Base-by-base conservation (phyloP, 495 filamentous ascomycete species). In the Annulohypoxylon maeteangense region DNA sequence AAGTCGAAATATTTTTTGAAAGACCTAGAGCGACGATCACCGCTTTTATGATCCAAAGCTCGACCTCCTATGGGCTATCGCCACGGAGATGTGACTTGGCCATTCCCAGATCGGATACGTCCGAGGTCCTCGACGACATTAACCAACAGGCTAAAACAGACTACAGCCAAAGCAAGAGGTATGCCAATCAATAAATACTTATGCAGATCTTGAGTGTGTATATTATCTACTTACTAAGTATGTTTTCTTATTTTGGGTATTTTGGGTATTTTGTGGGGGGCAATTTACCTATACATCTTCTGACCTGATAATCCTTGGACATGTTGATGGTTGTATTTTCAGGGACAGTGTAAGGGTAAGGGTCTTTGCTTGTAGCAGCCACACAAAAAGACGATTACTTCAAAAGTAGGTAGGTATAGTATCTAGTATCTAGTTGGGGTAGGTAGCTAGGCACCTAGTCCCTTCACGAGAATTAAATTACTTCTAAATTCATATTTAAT, bases 141-240 rank as follows among this genome's bases (percentile, higher is more conserved):
- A 69, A 61, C 66, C 60, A 62, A 65, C 11, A 73, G 70, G 53
- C 70, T 73, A 73, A 73, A 72, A 55, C 14, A 31, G 40, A 44
- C 45, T 65, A 56, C 56, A 38, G 48, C 65, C 70, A 69, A 42
- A 42, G 20, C n/a, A 25, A 8, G 11, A 44, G 22, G 18, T 29
- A 6, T 56, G 16, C 36, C 47, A 57, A 14, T 4, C 27, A 25
- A n/a, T 25, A 38, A 23, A 22, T 29, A n/a, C n/a, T n/a, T n/a
- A 18, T 22, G 20, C 27, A 38, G 18, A 25, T 38, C 22, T 36
- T 11, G n/a, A n/a, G n/a, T 32, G 34, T n/a, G 29, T 27, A 27
- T 50, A 27, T 50, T 18, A n/a, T n/a, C n/a, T n/a, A n/a, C n/a
- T n/a, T n/a, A n/a, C n/a, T n/a, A n/a, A n/a, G n/a, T n/a, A n/a